Evolutionary conservation across 1,284 basidiomycete genomes (phyloP).

Genomic region (Blastosporella zonata): DNA sequence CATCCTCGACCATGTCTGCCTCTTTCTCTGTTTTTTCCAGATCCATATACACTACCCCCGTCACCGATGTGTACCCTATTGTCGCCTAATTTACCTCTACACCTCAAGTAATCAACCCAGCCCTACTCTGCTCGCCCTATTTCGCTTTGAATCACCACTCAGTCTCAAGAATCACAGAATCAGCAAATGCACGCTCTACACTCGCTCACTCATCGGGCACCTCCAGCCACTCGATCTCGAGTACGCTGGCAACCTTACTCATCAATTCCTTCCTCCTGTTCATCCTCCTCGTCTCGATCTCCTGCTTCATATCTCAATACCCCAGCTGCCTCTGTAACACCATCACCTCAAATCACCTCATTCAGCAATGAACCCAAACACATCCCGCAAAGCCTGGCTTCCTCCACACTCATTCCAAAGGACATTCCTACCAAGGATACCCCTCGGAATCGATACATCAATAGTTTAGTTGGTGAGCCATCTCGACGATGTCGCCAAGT

Average conservation of each 20-base stretch:
- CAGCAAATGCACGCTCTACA: conserved; percentile 58
- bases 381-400: conserved; percentile 27
- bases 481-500: neutral
- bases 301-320: conserved; percentile 53
- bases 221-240: conserved; percentile 59
- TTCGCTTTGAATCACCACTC: conserved; percentile 25
- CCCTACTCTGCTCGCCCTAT: conserved; percentile 21
- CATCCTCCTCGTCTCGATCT: conserved; percentile 39
- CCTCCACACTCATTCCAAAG: conserved; percentile 33
- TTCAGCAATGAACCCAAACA: conserved; percentile 38
- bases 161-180: conserved; percentile 20
- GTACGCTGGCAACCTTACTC: conserved; percentile 75
- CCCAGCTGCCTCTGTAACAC: conserved; percentile 53
- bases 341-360: conserved; percentile 37
- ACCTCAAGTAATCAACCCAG: conserved; percentile 15
- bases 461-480: conserved; percentile 64
- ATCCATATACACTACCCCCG: conserved; percentile 22
- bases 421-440: conserved; percentile 40
- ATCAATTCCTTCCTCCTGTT: conserved; percentile 34
- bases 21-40: conserved; percentile 18
- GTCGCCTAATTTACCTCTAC: conserved; percentile 30
- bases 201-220: conserved; percentile 64
- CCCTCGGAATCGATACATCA: conserved; percentile 61
- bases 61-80: conserved; percentile 33
- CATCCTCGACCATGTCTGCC: conserved; percentile 13